Conservation (phyloP, 208 protist species). For the Trichomonas gallinae region DNA sequence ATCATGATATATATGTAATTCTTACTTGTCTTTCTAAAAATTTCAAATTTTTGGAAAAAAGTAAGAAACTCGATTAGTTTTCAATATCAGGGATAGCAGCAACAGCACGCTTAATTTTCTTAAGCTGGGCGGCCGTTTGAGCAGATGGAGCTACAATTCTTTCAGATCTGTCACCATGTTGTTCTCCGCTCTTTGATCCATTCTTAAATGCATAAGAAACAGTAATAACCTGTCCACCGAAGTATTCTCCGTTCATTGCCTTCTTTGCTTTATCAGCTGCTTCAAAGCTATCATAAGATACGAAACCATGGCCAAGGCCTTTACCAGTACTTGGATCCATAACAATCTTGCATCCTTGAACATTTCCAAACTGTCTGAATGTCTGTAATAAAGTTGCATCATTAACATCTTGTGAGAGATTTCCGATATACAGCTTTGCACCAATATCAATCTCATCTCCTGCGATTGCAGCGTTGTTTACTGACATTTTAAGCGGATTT, state of each 20-base stretch:
- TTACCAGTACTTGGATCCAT: conserved; percentile 53
- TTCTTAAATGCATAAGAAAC: conserved; percentile 69
- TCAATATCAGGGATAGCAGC: neutral
- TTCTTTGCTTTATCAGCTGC: conserved; percentile 40
- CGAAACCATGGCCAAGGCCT: conserved; percentile 65
- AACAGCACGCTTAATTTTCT: neutral
- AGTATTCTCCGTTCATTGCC: conserved; percentile 60
- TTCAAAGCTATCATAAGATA: conserved; percentile 68
- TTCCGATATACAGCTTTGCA: conserved; percentile 76
- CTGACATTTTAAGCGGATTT: conserved; percentile 49
- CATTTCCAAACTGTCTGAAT: conserved; percentile 25
- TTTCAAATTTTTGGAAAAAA: too few relatives aligned
- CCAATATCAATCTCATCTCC: conserved; percentile 49
- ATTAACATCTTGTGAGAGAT: conserved; percentile 64
- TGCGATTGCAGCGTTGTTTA: conserved; percentile 48
- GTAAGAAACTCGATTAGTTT: too few relatives aligned
- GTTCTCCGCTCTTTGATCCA: conserved; percentile 38
- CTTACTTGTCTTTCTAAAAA: too few relatives aligned
- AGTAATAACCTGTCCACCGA: conserved; percentile 57
- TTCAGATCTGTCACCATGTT: conserved; percentile 12
- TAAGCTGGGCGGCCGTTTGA: neutral
- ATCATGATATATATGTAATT: too few relatives aligned
- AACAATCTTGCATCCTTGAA: conserved; percentile 53
- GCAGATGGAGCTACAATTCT: neutral
- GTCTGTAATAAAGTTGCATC: conserved; percentile 43